phyloP scores from a whole-genome alignment of 2,329 filamentous ascomycete genomes.

The Talaromyces amestolkiae region DNA sequence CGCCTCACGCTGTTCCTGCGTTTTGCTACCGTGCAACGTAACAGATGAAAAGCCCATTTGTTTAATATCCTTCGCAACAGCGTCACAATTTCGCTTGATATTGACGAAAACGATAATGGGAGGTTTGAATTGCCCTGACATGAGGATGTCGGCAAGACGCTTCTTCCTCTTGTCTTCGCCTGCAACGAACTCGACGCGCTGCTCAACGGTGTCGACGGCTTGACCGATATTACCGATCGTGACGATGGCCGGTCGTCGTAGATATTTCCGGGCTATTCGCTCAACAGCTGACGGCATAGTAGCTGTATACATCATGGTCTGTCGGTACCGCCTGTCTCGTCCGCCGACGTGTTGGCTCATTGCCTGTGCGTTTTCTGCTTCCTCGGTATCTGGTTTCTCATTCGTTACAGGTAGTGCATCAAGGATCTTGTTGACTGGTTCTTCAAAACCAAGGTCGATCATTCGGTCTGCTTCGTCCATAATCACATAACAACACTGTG shows the following conservation, averaged over 20 bases:
- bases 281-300: slow-evolving; percentile 94
- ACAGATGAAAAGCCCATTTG: slow-evolving; percentile 87
- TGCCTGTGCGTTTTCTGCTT: slow-evolving; percentile 78
- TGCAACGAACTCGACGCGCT: slow-evolving; percentile 85
- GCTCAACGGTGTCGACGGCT: slow-evolving; percentile 95
- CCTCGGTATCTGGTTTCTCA: slow-evolving; percentile 91
- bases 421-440: slow-evolving; percentile 95
- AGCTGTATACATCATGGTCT: slow-evolving; percentile 99
- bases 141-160: slow-evolving; percentile 84
- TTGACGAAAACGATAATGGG: slow-evolving; percentile 99
- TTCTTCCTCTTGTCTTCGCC: slow-evolving; percentile 97
- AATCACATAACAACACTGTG: slow-evolving; percentile 97
- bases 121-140: slow-evolving; percentile 72
- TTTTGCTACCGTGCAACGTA: slow-evolving; percentile 92
- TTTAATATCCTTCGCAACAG: slow-evolving; percentile 90
- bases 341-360: slow-evolving; percentile 78
- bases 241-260: slow-evolving; percentile 86
- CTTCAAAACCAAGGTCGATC: slow-evolving; percentile 98
- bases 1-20: slow-evolving; percentile 94
- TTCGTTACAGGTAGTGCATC: slow-evolving; percentile 89
- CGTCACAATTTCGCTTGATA: slow-evolving; percentile 98
- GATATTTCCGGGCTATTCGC: slow-evolving; percentile 94
- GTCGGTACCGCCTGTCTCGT: slow-evolving; percentile 72
- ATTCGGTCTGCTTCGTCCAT: slow-evolving; percentile 99
- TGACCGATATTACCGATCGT: slow-evolving; percentile 93